phyloP scores from a whole-genome alignment of 1,139 yeast species.

The Saccharomyces hybrid region DNA sequence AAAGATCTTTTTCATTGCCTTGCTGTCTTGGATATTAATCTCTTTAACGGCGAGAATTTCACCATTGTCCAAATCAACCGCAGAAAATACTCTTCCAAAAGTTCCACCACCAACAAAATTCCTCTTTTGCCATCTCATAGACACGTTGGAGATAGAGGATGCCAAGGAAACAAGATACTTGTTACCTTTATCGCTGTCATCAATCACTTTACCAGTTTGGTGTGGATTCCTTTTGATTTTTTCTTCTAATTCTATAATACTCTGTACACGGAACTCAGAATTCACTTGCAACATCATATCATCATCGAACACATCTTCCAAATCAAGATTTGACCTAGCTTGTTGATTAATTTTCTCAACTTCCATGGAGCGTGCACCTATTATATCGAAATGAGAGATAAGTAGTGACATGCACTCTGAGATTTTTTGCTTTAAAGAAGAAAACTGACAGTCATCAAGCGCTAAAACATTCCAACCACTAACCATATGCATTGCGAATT shows the following conservation, averaged over 20 bases:
- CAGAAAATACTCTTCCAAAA: constrained; percentile 89
- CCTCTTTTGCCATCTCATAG: constrained; percentile 97
- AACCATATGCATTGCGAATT: constrained; percentile 93
- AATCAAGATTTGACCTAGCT: constrained; percentile 28
- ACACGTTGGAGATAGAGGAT: constrained; percentile 80
- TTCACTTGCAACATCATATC: constrained; percentile 35
- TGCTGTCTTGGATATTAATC: constrained; percentile 82
- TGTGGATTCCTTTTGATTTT: constrained; percentile 22
- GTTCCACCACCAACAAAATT: constrained; percentile 91
- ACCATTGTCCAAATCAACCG: constrained; percentile 88
- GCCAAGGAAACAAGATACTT: constrained; percentile 82
- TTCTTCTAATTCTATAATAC: constrained; percentile 30
- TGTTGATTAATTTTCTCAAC: constrained; percentile 49
- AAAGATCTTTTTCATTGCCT: constrained; percentile 74
- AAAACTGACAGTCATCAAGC: constrained; percentile 69
- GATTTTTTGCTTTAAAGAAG: constrained; percentile 66
- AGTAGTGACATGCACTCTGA: constrained; percentile 92
- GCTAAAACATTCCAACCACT: constrained; percentile 83
- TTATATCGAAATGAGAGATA: constrained; percentile 92
- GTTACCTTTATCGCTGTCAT: constrained; percentile 78
- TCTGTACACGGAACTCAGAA: constrained; percentile 33
- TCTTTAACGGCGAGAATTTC: constrained; percentile 97
- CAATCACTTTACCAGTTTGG: constrained; percentile 80
- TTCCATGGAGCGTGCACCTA: constrained; percentile 87
- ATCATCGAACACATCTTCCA: constrained; percentile 32